Evolutionary conservation across 2,329 filamentous ascomycete species (phyloP).

Genomic region (Cladosporium halotolerans): DNA sequence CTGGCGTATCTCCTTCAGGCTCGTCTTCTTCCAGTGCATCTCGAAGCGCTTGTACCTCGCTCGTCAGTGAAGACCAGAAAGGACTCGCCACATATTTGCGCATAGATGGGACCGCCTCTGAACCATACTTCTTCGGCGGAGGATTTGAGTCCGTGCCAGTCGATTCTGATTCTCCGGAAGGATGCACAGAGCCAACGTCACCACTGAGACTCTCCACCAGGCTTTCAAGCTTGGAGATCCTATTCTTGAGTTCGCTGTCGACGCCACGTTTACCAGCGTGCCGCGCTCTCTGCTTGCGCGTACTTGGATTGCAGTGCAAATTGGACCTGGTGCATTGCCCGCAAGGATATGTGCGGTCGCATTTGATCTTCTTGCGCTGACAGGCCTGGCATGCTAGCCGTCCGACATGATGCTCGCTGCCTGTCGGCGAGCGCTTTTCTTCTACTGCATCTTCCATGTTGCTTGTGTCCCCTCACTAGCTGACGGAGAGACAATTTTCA

Average conservation of each 20-base stretch:
- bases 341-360: constrained; percentile 24
- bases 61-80: constrained; percentile 29
- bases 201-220: constrained; percentile 26
- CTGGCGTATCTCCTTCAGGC: constrained; percentile 16
- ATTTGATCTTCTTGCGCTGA: constrained; percentile 28
- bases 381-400: constrained; percentile 28
- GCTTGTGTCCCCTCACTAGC: too few relatives aligned
- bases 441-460: constrained; percentile 2
- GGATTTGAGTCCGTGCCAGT: background rate
- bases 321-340: constrained; percentile 24
- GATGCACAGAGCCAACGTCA: constrained; percentile 15
- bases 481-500: too few relatives aligned
- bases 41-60: constrained; percentile 27
- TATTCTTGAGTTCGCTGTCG: constrained; percentile 24
- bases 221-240: constrained; percentile 26
- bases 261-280: constrained; percentile 23
- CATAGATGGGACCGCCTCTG: constrained; percentile 13
- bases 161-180: background rate
- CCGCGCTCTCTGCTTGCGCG: constrained; percentile 23
- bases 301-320: constrained; percentile 20
- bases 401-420: constrained; percentile 13
- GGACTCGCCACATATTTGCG: constrained; percentile 26
- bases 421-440: constrained; percentile 7
- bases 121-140: background rate
- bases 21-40: constrained; percentile 27